phyloP scores from a whole-genome alignment of 495 filamentous ascomycete genomes.

The Daldinia loculata region DNA sequence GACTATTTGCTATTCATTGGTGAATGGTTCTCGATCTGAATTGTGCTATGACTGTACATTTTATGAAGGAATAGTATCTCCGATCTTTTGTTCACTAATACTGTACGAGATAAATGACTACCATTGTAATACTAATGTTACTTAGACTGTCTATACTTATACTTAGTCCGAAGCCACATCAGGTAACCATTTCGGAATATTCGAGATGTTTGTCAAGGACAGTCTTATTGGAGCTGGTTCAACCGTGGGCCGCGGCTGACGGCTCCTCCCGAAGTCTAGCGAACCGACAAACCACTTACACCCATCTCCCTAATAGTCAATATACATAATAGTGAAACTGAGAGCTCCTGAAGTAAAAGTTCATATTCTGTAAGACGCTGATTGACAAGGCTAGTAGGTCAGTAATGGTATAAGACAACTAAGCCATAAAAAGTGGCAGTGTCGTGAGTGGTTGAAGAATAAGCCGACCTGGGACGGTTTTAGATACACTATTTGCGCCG shows the following conservation, averaged over 20 bases:
- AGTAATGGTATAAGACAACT: background rate
- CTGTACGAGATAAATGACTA: background rate
- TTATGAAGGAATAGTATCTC: background rate
- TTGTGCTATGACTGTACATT: background rate
- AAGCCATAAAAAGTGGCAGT: conserved; percentile 1
- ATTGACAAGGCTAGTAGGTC: background rate
- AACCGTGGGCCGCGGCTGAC: background rate
- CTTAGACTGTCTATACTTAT: background rate
- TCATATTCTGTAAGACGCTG: background rate
- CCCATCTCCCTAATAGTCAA: background rate
- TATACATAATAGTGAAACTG: background rate
- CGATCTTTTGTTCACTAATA: background rate
- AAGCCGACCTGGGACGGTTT: conserved; percentile 1
- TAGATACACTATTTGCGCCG: background rate
- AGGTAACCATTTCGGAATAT: background rate
- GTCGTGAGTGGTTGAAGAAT: conserved; percentile 3
- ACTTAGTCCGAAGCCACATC: background rate
- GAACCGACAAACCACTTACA: background rate
- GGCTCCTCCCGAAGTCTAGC: background rate
- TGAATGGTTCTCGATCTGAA: background rate
- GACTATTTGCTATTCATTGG: background rate
- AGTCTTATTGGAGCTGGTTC: background rate
- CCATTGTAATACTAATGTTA: background rate
- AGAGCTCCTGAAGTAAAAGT: background rate
- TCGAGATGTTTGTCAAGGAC: background rate